Conservation (phyloP, 345 rosid species). For the Lenwebbia sp. region DNA sequence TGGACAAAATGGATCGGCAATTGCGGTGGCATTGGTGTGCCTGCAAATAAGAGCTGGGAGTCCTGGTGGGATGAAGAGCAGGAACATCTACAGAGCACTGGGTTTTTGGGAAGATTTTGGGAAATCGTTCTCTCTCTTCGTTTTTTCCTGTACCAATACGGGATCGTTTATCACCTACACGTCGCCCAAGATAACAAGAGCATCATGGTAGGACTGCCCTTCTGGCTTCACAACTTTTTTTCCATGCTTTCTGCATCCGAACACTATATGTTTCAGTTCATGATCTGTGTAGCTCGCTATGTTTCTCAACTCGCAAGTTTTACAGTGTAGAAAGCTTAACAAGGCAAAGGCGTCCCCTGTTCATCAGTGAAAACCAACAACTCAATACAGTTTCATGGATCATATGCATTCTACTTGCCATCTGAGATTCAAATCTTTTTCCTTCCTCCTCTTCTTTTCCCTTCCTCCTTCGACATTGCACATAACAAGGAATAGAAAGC, state of each 20-base stretch:
- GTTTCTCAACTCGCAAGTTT: not conserved
- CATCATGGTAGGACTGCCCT: constrained; percentile 39
- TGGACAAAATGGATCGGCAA: constrained; percentile 94
- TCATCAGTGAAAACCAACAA: not conserved
- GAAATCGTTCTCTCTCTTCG: constrained; percentile 72
- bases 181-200: constrained; percentile 46
- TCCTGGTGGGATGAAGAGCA: constrained; percentile 99
- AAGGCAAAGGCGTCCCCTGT: not conserved
- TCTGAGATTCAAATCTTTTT: not conserved
- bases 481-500: not conserved
- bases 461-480: not conserved
- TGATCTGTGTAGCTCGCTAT: not conserved
- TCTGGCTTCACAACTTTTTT: not conserved
- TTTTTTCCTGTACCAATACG: constrained; percentile 78
- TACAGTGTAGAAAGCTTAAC: not conserved
- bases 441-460: not conserved
- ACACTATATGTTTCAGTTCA: not conserved
- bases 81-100: constrained; percentile 77
- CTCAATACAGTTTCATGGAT: not conserved
- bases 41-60: constrained; percentile 94
- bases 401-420: not conserved
- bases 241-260: not conserved
- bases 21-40: constrained; percentile 92
- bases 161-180: constrained; percentile 74
- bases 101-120: constrained; percentile 57